A percentile compares a stretch with the other conserved stretches of the same genome.
Evolutionary conservation across 768 basidiomycete species (phyloP).

Genomic region (Lactarius pseudohatsudake): DNA sequence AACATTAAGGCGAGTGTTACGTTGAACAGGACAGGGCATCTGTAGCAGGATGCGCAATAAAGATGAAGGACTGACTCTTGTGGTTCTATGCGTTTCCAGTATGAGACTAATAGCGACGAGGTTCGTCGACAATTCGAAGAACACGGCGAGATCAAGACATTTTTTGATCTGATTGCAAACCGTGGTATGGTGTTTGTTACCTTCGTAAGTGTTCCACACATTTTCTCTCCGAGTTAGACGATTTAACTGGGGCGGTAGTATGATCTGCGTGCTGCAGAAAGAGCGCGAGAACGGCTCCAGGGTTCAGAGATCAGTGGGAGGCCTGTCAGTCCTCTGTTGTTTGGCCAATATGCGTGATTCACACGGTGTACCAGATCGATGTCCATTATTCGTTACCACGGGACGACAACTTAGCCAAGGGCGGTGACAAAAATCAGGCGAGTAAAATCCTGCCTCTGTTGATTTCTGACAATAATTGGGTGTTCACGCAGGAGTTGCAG

Average conservation of each 20-base stretch:
- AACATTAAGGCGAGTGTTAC: slow-evolving; percentile 89
- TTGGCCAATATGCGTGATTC: slow-evolving; percentile 7
- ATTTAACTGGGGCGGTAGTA: slow-evolving; percentile 50
- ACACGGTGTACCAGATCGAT: slow-evolving; percentile 69
- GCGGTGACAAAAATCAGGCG: slow-evolving; percentile 85
- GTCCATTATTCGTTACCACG: slow-evolving; percentile 96
- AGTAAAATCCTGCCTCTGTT: slow-evolving; percentile 17
- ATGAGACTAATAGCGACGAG: slow-evolving; percentile 85
- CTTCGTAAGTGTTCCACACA: slow-evolving; percentile 67
- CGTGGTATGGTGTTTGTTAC: slow-evolving; percentile 99
- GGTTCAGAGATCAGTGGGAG: slow-evolving; percentile 84
- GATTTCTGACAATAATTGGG: background rate
- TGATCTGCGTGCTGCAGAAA: slow-evolving; percentile 90
- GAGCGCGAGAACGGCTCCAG: slow-evolving; percentile 88
- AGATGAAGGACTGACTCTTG: slow-evolving; percentile 20
- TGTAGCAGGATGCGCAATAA: slow-evolving; percentile 2
- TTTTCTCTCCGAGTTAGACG: slow-evolving; percentile 1
- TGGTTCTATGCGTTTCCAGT: slow-evolving; percentile 46
- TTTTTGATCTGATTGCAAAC: slow-evolving; percentile 92
- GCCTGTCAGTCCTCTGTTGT: slow-evolving; percentile 59
- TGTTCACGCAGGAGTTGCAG: slow-evolving; percentile 58
- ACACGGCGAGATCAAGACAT: slow-evolving; percentile 94
- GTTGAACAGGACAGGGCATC: slow-evolving; percentile 8
- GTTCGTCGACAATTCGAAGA: slow-evolving; percentile 86
- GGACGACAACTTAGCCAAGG: slow-evolving; percentile 59